These are phyloP conservation scores for Basipetospora chlamydospora DNA, from an alignment of 2,329 filamentous ascomycete species.

Conservation along the genomic window DNA sequence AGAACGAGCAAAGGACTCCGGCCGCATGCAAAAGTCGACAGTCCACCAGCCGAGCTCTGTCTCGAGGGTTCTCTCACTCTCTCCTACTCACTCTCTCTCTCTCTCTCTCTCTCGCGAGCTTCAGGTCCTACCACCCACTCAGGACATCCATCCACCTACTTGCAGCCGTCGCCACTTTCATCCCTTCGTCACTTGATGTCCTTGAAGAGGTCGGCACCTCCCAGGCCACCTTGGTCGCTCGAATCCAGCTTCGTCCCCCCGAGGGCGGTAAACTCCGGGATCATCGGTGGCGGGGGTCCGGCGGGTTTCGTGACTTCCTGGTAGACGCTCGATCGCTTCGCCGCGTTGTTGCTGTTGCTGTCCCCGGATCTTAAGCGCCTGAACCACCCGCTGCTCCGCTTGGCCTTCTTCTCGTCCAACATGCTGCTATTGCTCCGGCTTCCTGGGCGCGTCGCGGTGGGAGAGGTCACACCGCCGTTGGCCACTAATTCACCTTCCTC, in stretches of 20 bases:
- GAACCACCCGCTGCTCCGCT: constrained; percentile 45
- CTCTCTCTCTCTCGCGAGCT: background rate
- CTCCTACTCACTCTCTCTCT: background rate
- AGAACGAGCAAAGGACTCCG: no score
- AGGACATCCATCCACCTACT: no score
- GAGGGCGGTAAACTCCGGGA: constrained; percentile 40
- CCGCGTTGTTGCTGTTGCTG: constrained; percentile 17
- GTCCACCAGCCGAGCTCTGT: background rate
- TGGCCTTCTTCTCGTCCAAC: constrained; percentile 37
- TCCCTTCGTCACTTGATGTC: constrained; percentile 35
- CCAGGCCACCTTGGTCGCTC: constrained; percentile 26
- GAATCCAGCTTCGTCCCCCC: constrained; percentile 33
- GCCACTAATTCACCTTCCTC: constrained; percentile 31
- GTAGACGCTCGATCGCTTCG: constrained; percentile 28
- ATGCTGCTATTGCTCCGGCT: constrained; percentile 35
- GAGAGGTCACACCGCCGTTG: constrained; percentile 19
- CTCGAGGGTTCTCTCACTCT: background rate
- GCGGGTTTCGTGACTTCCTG: constrained; percentile 22
- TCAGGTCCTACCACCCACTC: no score
- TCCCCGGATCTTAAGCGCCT: constrained; percentile 29
- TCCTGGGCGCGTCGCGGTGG: constrained; percentile 27
- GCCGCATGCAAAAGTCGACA: no score
- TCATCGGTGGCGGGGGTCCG: constrained; percentile 45
- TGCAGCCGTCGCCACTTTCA: no score
- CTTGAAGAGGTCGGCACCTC: constrained; percentile 40